Conservation (phyloP, 371 early-diverging fungal species). For the Mortierella sp. region DNA sequence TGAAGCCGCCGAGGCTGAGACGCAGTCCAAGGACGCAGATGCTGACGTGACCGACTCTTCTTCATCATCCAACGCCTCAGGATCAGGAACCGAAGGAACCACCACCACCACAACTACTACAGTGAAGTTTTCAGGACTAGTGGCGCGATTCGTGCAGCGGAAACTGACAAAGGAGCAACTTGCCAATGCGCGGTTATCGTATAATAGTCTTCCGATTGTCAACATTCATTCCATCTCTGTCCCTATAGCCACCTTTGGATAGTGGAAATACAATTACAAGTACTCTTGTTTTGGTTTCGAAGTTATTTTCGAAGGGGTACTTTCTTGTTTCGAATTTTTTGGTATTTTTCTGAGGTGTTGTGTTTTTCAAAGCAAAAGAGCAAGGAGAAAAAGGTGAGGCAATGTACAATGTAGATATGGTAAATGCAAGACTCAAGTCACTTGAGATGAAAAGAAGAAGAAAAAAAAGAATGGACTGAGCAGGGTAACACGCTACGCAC, state of each 20-base stretch:
- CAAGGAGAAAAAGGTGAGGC: conserved; percentile 66
- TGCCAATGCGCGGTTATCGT: conserved; percentile 35
- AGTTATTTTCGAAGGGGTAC: too few species aligned
- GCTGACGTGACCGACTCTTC: background rate
- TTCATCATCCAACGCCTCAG: background rate
- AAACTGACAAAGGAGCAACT: conserved; percentile 37
- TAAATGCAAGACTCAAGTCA: background rate
- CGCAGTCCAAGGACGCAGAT: background rate
- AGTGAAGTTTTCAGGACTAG: background rate
- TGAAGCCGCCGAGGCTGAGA: conserved; percentile 19
- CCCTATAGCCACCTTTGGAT: conserved; percentile 22
- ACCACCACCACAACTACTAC: background rate
- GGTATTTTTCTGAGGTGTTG: background rate
- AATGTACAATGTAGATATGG: background rate
- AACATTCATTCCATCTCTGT: conserved; percentile 32
- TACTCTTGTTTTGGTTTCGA: background rate
- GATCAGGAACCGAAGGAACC: background rate
- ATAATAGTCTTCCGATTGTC: conserved; percentile 45
- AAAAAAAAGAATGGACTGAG: background rate
- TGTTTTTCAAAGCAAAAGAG: too few species aligned
- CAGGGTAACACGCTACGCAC: too few species aligned
- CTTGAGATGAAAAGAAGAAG: background rate
- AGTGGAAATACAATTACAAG: background rate
- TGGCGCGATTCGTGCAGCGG: conserved; percentile 34
- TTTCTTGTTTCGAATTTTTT: background rate